phyloP scores from a whole-genome alignment of 768 basidiomycete genomes.

The Lactarius deliciosus region DNA sequence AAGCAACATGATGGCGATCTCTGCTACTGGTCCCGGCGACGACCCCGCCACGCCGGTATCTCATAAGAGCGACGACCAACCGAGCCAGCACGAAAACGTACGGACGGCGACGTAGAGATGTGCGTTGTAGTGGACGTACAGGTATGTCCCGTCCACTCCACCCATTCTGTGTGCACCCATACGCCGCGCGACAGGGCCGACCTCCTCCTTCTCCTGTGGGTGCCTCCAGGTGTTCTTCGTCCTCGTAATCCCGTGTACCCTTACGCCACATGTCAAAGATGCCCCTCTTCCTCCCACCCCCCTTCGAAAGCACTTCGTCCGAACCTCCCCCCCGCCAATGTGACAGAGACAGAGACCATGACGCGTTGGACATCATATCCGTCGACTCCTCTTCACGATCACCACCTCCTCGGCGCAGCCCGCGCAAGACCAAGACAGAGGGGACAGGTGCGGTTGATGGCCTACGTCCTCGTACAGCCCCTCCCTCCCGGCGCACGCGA shows the following conservation, averaged over 20 bases:
- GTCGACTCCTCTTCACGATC: not conserved
- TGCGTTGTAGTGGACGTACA: not conserved
- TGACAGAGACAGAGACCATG: not conserved
- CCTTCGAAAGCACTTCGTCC: no score
- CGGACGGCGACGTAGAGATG: not conserved
- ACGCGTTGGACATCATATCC: slow-evolving; percentile 14
- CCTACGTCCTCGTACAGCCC: not conserved
- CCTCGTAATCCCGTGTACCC: no score
- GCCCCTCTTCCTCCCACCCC: no score
- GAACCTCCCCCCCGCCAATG: not conserved
- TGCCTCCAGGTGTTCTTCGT: not conserved
- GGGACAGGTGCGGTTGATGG: not conserved
- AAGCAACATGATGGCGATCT: no score
- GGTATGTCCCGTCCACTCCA: slow-evolving; percentile 1
- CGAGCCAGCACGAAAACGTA: no score
- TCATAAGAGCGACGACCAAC: not conserved
- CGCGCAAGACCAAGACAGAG: slow-evolving; percentile 4
- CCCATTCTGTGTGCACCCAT: slow-evolving; percentile 1
- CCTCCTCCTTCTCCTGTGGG: not conserved
- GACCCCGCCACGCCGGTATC: no score
- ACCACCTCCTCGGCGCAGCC: not conserved
- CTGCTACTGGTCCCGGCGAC: no score
- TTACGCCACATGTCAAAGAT: no score
- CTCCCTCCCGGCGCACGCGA: not conserved
- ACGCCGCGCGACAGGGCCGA: slow-evolving; percentile 9